Conservation (phyloP, 306 rosid genomes). For the Carpinus viminea region DNA sequence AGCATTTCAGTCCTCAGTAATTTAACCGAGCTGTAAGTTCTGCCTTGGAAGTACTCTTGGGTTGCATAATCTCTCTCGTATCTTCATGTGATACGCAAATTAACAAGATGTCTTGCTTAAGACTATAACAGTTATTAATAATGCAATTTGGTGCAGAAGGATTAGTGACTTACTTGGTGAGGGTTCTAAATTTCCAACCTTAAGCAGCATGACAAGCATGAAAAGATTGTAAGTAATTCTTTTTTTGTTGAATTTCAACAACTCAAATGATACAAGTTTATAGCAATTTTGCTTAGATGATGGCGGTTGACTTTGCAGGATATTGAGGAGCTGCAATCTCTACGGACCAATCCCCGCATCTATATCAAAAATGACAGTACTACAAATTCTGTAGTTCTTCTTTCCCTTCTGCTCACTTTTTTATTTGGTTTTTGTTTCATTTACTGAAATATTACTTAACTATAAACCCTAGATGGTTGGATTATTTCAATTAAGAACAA, state of each 20-base stretch:
- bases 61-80: background rate
- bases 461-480: background rate
- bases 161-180: constrained; percentile 26
- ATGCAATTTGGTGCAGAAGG: constrained; percentile 27
- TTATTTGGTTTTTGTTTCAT: no score
- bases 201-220: constrained; percentile 21
- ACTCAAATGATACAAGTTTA: background rate
- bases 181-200: constrained; percentile 16
- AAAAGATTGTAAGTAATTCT: constrained; percentile 12
- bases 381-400: constrained; percentile 10
- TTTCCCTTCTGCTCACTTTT: background rate
- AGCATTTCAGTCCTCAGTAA: background rate
- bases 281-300: background rate
- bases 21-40: constrained; percentile 30
- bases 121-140: background rate
- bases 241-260: background rate
- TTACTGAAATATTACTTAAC: background rate
- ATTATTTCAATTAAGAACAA: background rate
- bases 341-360: constrained; percentile 15
- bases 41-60: background rate
- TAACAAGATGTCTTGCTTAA: background rate
- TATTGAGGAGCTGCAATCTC: constrained; percentile 32
- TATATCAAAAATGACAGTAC: background rate
- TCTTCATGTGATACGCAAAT: background rate
- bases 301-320: constrained; percentile 11